Evolutionary conservation across 1,284 basidiomycete species (phyloP), one percentile per base, ranked within the genome.

Genomic region (Cryptococcus neoformans): DNA sequence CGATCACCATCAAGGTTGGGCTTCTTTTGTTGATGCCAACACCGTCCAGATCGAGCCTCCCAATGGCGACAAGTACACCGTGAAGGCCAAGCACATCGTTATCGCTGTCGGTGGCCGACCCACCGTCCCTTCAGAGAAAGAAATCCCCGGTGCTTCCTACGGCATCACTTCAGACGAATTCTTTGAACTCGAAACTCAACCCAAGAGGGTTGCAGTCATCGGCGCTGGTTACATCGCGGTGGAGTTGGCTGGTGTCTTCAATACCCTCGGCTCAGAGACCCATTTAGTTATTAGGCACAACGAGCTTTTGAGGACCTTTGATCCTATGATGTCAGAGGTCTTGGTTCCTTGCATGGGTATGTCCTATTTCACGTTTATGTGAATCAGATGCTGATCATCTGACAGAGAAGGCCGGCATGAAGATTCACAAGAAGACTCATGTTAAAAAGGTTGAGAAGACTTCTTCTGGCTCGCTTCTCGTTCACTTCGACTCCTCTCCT

Each of bases 161-260:
- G 96, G 93, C 44, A 94, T 92, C 68, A 81, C 87, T 77, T 96
- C 92, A 17, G 96, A 99, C 76, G 93, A 92, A 9, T 99, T 99
- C 82, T 99, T 99, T 70, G 91, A 87, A 45, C 84, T 99, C 48
- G 84, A 86, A 67, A 83, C 89, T 60, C 92, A 96, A 77, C 95
- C 95, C 11, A 91, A 89, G 78, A 85, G 92, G 56, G 93, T 96
- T 37, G 93, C 88, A 2, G 89, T 99, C 58, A 87, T 97, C 42
- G 95, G 95, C 51, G 95, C 95, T 16, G 95, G 95, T 4, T 99
- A 99, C 79, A 99, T 99, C 68, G 92, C 92, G 21, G 90, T 98
- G 63, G 95, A 99, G 76, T 84, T 94, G 47, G 90, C 92, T 4
- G 92, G 92, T 34, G 85, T 96, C 57, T 85, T 96, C 77, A 85